Evolutionary conservation across 306 rosid genomes (phyloP), one percentile per base, ranked within the genome.

Genomic region (Rosa persica): DNA sequence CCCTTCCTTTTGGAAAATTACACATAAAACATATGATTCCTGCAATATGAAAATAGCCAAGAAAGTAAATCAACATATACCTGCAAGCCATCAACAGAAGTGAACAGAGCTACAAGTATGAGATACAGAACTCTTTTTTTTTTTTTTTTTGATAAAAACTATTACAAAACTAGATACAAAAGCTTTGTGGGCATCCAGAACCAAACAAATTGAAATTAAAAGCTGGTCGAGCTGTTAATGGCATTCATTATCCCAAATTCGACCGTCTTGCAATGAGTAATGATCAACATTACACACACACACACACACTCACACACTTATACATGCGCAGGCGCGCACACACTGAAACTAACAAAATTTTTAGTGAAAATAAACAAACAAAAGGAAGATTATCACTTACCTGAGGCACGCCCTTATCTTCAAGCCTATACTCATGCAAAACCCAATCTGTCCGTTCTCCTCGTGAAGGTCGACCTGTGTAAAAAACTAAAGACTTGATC

Each of bases 371-470:
- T 5, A 52, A 3, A 38, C 44, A 40, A 23, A 55, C 16, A 9
- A 43, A 2, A 25, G 12, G 19, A 54, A 40, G 6, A 2, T 23
- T 19, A 38, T 55, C 52, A 73, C 15, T 65, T 89, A 94, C 98
- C 96, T 82, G 90, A 17, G 73, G 67, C 74, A 81, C 62, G 42
- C 46, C 72, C 76, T 87, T 75, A 67, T 86, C 86, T 55, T 86
- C 87, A 74, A 92, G 85, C 82, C 93, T 85, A 71, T 77, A 94
- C 72, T 94, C 97, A 40, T 92, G 97, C 88, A 92, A 78, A 38
- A 92, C 95, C 98, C 98, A 94, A 83, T 94, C 78, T 4, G 98
- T 94, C 65, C 93, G 85, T 2, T 51, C 79, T 74, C 96, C 97
- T 20, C 20, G 68, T 5, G 88, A 90, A 0, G 96, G 84, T 76